Evolutionary conservation across 2,329 filamentous ascomycete species (phyloP), one percentile per base, ranked within the genome.

Genomic region (Stemphylium lycopersici): DNA sequence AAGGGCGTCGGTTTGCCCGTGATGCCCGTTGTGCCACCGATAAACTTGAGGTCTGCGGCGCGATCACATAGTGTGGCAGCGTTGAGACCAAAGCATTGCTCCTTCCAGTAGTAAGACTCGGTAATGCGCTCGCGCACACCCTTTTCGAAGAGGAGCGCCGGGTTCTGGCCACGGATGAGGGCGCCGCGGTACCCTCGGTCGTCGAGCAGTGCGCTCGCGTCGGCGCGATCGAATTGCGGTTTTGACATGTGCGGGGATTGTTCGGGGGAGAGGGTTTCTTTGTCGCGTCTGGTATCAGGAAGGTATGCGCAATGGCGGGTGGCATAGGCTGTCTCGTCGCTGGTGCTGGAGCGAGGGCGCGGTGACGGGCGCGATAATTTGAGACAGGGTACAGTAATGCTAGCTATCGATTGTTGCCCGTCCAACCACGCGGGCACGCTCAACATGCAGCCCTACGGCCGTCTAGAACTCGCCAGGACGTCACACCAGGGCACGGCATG

Each of bases 41-140:
- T 84, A 76, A 89, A 95, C 43, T 80, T 83, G 41, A 99, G 84
- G 66, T 93, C 89, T 22, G 91, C 90, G 0, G 96, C 93, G 61
- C 95, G 90, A 78, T 97, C 91, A 67, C 96, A 89, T 5, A 99
- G 76, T 0, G 86, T 88, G 1, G 87, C 87, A 3, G 85, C 84
- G 79, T 98, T 99, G 62, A 99, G 83, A 37, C 90, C 95, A 77
- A 98, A 99, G 75, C 95, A 97, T 79, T 97, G 93, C 78, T 98
- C 95, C 77, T 97, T 97, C 90, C 92, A 99, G 80, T 96, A 99
- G 79, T 96, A 96, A 48, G 87, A 91, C 71, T 96, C 92, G 65
- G 93, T 87, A 76, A 99, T 97, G 72, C 95, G 92, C 78, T 99
- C 95, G 71, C 90, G 90, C 62, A 97, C 91, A 36, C 92, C 90